phyloP scores from a whole-genome alignment of 805 yeast genomes.

The Diddensiella transvaalensis region DNA sequence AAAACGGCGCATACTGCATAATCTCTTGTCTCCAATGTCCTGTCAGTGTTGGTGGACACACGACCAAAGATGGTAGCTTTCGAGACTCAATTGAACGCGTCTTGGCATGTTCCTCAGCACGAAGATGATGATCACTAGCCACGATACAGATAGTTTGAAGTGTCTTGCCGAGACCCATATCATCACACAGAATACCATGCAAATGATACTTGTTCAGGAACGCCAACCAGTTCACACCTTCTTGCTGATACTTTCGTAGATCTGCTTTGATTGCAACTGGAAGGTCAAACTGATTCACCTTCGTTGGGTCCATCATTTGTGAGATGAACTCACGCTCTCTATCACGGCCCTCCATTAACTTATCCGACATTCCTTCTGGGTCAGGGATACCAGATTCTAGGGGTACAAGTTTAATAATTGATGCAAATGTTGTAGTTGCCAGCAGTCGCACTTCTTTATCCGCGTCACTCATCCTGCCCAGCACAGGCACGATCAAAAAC shows the following conservation, averaged over 20 bases:
- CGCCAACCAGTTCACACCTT: conserved; percentile 97
- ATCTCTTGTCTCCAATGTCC: conserved; percentile 99
- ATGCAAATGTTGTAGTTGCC: conserved; percentile 95
- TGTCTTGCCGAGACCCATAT: conserved; percentile 98
- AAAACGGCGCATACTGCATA: conserved; percentile 81
- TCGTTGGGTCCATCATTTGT: conserved; percentile 97
- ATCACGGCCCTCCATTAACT: conserved; percentile 82
- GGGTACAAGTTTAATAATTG: conserved; percentile 91
- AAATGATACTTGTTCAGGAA: conserved; percentile 90
- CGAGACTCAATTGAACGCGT: conserved; percentile 64
- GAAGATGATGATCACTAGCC: conserved; percentile 87
- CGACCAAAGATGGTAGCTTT: conserved; percentile 75
- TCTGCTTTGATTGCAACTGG: conserved; percentile 94
- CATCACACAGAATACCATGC: conserved; percentile 97
- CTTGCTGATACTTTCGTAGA: conserved; percentile 92
- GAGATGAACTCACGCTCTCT: conserved; percentile 89
- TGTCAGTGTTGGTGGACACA: conserved; percentile 96
- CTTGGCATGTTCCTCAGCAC: conserved; percentile 63
- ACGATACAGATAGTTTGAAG: conserved; percentile 95
- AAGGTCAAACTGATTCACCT: conserved; percentile 78
- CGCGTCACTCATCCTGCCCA: conserved; percentile 97
- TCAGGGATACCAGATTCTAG: conserved; percentile 96
- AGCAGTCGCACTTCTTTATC: conserved; percentile 81
- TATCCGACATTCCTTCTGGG: conserved; percentile 85
- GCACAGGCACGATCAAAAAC: conserved; percentile 89